Evolutionary conservation across 202 grass and related monocot genomes (phyloP), one percentile per base, ranked within the genome.

Genomic region (Hordeum pubiflorum): DNA sequence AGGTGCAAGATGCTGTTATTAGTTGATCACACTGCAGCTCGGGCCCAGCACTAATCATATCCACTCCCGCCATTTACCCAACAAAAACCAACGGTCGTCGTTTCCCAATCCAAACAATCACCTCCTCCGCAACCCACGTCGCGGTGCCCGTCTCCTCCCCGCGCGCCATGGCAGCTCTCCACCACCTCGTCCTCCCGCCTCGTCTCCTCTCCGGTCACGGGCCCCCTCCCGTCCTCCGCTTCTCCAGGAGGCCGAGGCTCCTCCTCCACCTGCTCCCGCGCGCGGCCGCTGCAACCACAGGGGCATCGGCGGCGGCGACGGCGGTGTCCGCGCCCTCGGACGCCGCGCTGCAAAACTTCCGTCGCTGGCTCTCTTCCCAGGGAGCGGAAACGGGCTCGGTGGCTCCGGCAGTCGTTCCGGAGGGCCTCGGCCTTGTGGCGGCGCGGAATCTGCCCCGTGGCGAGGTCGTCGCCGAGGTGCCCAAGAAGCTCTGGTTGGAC

Each of bases 401-500:
- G 17, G 38, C 81, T 14, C 92, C 95, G 7, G 86, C 76, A 7
- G 52, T 74, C 34, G 95, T 95, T 13, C 84, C 72, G 18, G 92
- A 95, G 84, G 95, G 95, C 10, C 57, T 98, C 58, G 95, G 95
- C 21, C 90, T 98, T 29, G 81, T 98, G 80, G 95, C 92, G 69
- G 57, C 78, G 77, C 83, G 85, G 44, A 81, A 87, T 70, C 73
- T 99, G n/a, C 50, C 83, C 62, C 78, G 84, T 33, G 93, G 93
- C 31, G 90, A 96, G 87, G 85, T 93, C 37, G 78, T 99, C 69
- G 88, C 85, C 8, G 92, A 96, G 89, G 83, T 96, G 50, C 89
- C 92, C 37, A 96, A 99, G 80, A 93, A 89, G 80, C 89, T 99
- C 54, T 96, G 96, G 90, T 79, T 99, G 82, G 89, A 99, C 86